Base-by-base conservation (phyloP, 164 flowering plant genomes). In the Umbellularia californica region DNA sequence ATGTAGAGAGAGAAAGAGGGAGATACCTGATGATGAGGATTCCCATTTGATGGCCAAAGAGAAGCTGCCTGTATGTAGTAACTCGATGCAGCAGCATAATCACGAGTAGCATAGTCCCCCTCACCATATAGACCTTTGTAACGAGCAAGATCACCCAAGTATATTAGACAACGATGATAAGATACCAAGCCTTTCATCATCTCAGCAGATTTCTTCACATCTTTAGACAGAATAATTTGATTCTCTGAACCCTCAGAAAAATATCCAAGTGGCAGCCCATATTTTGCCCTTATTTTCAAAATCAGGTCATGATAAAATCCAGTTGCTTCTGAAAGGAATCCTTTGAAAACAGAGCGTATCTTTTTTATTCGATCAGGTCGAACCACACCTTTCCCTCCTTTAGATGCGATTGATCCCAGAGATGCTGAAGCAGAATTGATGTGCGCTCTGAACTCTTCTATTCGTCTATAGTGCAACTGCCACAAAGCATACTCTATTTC, bases 261-360 rank as follows among this genome's bases (percentile, higher is more conserved):
- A 75, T 89, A 78, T 70, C 91, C 95, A 70, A 92, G 80, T 69
- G 95, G 97, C 65, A 94, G 86, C 70, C 98, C 95, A 89, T 90
- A 91, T 73, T 92, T 96, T n/a, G 94, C 84, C 85, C 92, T 90
- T 63, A 94, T 88, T 76, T 92, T 94, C 86, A 92, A 70, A 68
- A 94, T 91, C 23, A 96, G 81, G 79, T 96, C 99, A 86, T 96
- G 98, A 78, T 96, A 96, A 83, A 92, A 96, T 41, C 99, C 99
- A 74, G 94, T 89, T n/a, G 98, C 97, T 78, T 96, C 98, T 1
- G 98, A 89, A 50, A 96, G 95, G 67, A 96, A 96, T 47, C 90
- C 84, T 81, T 92, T 96, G 55, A 96, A 88, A 78, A 90, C 97
- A 66, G 89, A 75, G 17, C 90, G 88, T 23, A 94, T 88, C 80